Evolutionary conservation across 2,329 filamentous ascomycete genomes (phyloP), one percentile per base, ranked within the genome.

Genomic region (Penicillium rolfsii): DNA sequence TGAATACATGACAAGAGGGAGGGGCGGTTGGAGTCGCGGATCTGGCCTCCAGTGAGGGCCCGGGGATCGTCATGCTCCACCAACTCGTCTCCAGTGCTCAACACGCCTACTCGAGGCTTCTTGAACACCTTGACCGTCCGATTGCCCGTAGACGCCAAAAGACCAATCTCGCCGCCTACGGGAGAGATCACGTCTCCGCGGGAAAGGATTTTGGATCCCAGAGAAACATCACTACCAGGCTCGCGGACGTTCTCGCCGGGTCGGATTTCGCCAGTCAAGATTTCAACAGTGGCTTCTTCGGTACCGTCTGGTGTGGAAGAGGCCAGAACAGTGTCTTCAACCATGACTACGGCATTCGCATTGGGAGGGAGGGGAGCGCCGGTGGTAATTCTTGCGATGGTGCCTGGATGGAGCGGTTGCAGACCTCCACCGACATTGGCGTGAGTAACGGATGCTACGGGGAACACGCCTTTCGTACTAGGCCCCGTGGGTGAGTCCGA

Each of bases 41-140:
- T 95, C 76, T 98, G 91, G 40, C 95, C 95, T 0, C 91, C 81
- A 3, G 83, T 83, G 8, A 98, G 80, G 0, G 81, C 79, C 0
- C 84, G 86, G 0, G 85, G 81, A 28, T 76, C 71, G 24, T 89
- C 81, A 70, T 95, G 89, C 63, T 89, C 85, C 5, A 97, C 89
- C 53, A 99, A 91, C 76, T 99, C 95, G 72, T 99, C 94, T 24
- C 95, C 95, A 0, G 95, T 99, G 55, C 93, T 97, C 19, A 99
- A 79, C 1, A 99, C 88, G 5, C 93, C 95, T 7, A 99, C 83
- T 8, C 91, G 79, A 0, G 95, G 94, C 57, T 87, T 88, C 52
- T 84, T 86, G 77, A 90, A 97, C 6, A 94, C 84, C 14, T 83
- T 83, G 4, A 96, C 89, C 53, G 88, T 82, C 9, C 81, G 80